Evolutionary conservation across 768 basidiomycete genomes (phyloP), one percentile per base, ranked within the genome.

Genomic region (Mycena olivaceomarginata): DNA sequence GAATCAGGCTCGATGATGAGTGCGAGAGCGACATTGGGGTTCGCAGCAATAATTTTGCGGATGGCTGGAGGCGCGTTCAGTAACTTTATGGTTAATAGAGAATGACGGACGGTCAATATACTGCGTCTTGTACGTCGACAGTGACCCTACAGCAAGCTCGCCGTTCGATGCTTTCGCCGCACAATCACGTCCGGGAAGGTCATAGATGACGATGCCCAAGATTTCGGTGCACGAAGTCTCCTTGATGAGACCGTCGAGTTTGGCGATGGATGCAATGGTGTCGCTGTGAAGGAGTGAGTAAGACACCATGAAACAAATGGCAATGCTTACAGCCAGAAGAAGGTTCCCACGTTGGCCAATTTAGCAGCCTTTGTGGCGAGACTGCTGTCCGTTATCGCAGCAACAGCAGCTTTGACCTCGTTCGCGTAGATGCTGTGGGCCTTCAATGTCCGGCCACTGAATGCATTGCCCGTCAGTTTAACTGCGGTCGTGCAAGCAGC

Each of bases 111-210:
- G 83, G 81, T 89, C 87, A 77, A 89, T 89, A 84, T 89, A 89
- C 77, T 81, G 73, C 82, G 63, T 81, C 83, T 75, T 84, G 80
- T 60, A 87, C 86, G 70, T 82, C 82, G 79, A 87, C 77, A 68
- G 86, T 85, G 78, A 87, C 86, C 76, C 77, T 15, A 66, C 65
- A 48, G 65, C 81, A 82, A 87, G 87, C 81, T 88, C 88, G 80
- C 88, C 88, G 78, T 88, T 88, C 56, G 88, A 89, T 56, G 88
- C 86, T 67, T 81, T 78, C 40, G 88, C 88, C 51, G 86, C 85
- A 77, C 88, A 89, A 76, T 88, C 88, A 81, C 88, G 86, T 79
- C 88, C 86, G 71, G 88, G 88, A 37, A 89, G 82, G 77, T 89
- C 88, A 70, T 84, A 83, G n/a, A 84, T 78, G 45, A 81, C 78